Evolutionary conservation across 495 filamentous ascomycete genomes (phyloP).

Genomic region (Pseudotulostoma volvatum): DNA sequence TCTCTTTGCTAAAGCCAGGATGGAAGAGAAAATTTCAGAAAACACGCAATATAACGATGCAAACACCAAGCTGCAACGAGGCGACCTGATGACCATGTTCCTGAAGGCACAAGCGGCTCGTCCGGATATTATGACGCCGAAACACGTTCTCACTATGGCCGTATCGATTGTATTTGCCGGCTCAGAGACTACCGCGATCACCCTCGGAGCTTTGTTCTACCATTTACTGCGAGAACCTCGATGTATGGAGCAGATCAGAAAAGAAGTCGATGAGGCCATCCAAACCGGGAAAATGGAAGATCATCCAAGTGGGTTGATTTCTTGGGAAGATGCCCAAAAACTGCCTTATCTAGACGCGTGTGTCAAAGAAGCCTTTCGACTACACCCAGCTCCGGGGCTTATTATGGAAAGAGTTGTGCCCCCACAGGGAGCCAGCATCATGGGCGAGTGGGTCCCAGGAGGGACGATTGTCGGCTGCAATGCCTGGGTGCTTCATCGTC

Average conservation of each 20-base stretch:
- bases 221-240: conserved; percentile 39
- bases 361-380: conserved; percentile 51
- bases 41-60: conserved; percentile 2
- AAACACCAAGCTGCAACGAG: conserved; percentile 14
- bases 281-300: conserved; percentile 31
- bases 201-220: conserved; percentile 46
- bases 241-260: conserved; percentile 24
- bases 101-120: conserved; percentile 27
- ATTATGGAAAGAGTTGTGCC: conserved; percentile 51
- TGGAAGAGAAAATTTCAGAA: conserved; percentile 16
- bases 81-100: conserved; percentile 33
- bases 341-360: conserved; percentile 49
- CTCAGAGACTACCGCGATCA: conserved; percentile 52
- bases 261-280: conserved; percentile 39
- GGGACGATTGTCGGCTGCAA: conserved; percentile 45
- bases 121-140: conserved; percentile 49
- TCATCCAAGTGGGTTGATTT: conserved; percentile 36
- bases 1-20: conserved; percentile 45
- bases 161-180: conserved; percentile 39
- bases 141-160: conserved; percentile 46
- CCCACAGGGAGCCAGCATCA: conserved; percentile 31
- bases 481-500: conserved; percentile 39
- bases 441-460: conserved; percentile 29
- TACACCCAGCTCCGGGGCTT: conserved; percentile 47
- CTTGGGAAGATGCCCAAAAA: conserved; percentile 11